Base-by-base conservation (phyloP, 441 rosid species). In the Syzygium syzygioides region DNA sequence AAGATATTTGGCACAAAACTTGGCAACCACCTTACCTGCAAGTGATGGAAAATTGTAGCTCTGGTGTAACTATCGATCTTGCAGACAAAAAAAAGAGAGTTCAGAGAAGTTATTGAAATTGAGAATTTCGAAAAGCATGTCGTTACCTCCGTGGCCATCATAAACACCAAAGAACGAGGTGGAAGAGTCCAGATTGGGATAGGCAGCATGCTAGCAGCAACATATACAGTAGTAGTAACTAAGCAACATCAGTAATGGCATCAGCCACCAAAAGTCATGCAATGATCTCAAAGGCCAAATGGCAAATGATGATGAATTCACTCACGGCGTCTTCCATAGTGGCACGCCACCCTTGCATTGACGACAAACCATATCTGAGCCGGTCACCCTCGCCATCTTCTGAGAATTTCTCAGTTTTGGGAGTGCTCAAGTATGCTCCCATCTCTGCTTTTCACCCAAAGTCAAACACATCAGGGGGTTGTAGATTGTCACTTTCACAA, bases 341-440 rank as follows among this genome's bases (percentile, higher is more conserved):
- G 48, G 99, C 94, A 79, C 99, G 99, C 99, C 99, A 98, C 76
- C 99, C 99, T 93, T 98, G 99, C 99, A 98, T 98, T 71, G 99
- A 98, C 15, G 99, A 96, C 90, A 96, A 88, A 34, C 99, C 99
- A 92, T 93, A 98, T 91, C 98, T 94, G 57, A 98, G 94, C 92
- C 93, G 91, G 80, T 93, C 92, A 89, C 95, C 97, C 90, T 92
- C 98, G 14, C 98, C 98, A 79, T 97, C 99, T 89, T 97, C 99
- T 23, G 99, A 97, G 91, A 90, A 94, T 87, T 98, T 98, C 28
- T 98, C 99, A 28, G 98, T 97, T 90, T 97, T 98, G 4, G 99
- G 99, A 89, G 99, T 87, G 91, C 99, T 98, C 60, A n/a, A n/a
- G n/a, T n/a, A n/a, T 93, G 95, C 93, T 52, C 99, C 99, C 99